Evolutionary conservation across 768 basidiomycete genomes (phyloP), one percentile per base, ranked within the genome.

Genomic region (Tulasnella sp.): DNA sequence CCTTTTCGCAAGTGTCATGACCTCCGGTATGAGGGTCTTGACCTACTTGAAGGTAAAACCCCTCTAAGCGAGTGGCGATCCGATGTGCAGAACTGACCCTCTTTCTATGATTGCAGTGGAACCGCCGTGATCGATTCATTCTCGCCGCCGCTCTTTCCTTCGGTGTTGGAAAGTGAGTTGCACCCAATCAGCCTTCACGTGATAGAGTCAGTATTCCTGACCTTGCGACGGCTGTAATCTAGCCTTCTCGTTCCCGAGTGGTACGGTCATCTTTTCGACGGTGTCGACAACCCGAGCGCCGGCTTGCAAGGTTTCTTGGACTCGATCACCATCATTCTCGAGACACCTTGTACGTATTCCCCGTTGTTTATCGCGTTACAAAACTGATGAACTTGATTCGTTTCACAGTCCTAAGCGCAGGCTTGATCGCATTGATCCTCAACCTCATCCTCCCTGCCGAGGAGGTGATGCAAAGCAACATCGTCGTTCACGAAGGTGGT

Each of bases 291-390:
- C 70, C 86, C 89, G 7, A 89, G 83, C 77, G 85, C 84, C 42
- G 91, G 90, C 0, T 84, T 94, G 29, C 84, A 87, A 79, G 92
- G 93, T 0, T 85, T 95, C 70, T 89, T 96, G 79, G 86, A 90
- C 82, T 91, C 92, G 5, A 93, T 95, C 79, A 91, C 91, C 42
- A 95, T 95, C 81, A 85, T 95, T 48, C 83, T 95, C 77, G 91
- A 89, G 79, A 94, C 93, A 1, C 94, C 93, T 48, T 95, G 93
- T 93, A 83, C 86, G 91, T 84, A 9, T 83, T 67, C 42, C 42
- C 39, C 61, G 0, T 0, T 48, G 26, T 37, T 5, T 20, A 18
- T 32, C 55, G 6, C 55, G 23, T 73, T 15, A 9, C 11, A 44
- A 5, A 2, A 35, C 5, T 35, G 5, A 35, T 35, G 35, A 35